These are phyloP conservation scores for Rhodotorula sp. DNA, from an alignment of 1,284 basidiomycete species.

Conservation along the genomic window DNA sequence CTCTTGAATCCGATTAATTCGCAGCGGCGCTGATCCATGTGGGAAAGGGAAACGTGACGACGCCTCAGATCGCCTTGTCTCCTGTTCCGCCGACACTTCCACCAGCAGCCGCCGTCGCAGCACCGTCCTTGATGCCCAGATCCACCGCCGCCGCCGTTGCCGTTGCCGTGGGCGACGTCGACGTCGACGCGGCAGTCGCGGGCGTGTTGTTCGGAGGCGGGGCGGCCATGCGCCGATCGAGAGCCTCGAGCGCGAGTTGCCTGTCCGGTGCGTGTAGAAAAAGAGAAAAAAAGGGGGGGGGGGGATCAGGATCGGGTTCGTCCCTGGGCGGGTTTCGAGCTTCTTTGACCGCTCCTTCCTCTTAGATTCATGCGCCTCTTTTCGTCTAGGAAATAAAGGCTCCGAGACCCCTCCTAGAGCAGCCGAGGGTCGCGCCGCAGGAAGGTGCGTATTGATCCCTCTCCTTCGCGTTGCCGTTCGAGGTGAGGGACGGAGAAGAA, in stretches of 20 bases:
- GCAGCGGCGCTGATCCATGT: too few species aligned
- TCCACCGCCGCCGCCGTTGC: not conserved
- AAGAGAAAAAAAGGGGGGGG: too few species aligned
- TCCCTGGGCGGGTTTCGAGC: too few species aligned
- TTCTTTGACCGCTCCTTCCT: too few species aligned
- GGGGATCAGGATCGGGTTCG: too few species aligned
- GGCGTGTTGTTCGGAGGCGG: conserved; percentile 1
- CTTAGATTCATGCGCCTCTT: conserved; percentile 52
- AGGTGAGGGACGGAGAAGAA: too few species aligned
- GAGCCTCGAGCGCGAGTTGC: conserved; percentile 80
- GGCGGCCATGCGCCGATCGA: conserved; percentile 73
- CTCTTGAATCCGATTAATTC: too few species aligned
- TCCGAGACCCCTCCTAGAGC: not conserved
- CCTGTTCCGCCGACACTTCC: not conserved
- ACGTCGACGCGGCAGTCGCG: not conserved
- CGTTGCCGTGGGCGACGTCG: not conserved
- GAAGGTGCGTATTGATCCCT: too few species aligned
- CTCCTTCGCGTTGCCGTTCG: too few species aligned
- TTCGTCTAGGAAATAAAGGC: conserved; percentile 54
- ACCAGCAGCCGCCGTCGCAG: not conserved
- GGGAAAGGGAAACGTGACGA: too few species aligned
- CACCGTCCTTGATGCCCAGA: not conserved
- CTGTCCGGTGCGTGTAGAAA: not conserved
- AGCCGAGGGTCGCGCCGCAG: too few species aligned
- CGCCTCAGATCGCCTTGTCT: not conserved